Evolutionary conservation across 495 filamentous ascomycete species (phyloP).

Genomic region (Aspergillus funiculosus): DNA sequence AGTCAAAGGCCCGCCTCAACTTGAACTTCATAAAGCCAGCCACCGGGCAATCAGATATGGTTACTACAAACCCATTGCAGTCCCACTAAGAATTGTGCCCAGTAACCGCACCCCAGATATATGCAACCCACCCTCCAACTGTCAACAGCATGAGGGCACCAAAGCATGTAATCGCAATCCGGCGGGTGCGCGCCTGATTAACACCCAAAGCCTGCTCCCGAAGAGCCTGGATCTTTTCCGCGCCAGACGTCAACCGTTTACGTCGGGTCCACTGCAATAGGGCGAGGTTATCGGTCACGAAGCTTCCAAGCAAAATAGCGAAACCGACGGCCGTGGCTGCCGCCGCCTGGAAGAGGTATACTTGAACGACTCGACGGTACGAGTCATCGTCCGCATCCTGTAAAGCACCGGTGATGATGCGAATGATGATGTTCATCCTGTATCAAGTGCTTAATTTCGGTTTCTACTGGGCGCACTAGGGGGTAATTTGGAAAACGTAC

Average conservation of each 20-base stretch:
- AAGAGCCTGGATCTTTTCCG: conserved; percentile 24
- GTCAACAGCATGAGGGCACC: conserved; percentile 24
- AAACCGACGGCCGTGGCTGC: conserved; percentile 27
- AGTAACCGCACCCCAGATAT: conserved; percentile 42
- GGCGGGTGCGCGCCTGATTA: conserved; percentile 17
- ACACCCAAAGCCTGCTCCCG: conserved; percentile 25
- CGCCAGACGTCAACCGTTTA: conserved; percentile 29
- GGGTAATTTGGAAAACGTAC: conserved; percentile 15
- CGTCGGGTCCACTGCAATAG: conserved; percentile 41
- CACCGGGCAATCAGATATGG: no score
- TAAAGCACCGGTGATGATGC: conserved; percentile 39
- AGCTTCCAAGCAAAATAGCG: conserved; percentile 25
- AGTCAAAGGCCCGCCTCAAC: no score
- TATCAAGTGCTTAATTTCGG: conserved; percentile 4
- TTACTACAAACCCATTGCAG: no score
- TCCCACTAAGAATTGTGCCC: conserved; percentile 26
- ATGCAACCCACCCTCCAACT: conserved; percentile 36
- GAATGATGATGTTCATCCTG: conserved; percentile 43
- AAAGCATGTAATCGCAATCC: conserved; percentile 31
- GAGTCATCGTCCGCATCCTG: conserved; percentile 39
- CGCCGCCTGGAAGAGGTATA: conserved; percentile 36
- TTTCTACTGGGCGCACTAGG: neutral
- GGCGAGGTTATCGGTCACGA: conserved; percentile 22
- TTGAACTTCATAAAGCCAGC: no score
- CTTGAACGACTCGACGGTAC: conserved; percentile 35